phyloP scores from a whole-genome alignment of 768 basidiomycete species.

The Pholiota microspora region DNA sequence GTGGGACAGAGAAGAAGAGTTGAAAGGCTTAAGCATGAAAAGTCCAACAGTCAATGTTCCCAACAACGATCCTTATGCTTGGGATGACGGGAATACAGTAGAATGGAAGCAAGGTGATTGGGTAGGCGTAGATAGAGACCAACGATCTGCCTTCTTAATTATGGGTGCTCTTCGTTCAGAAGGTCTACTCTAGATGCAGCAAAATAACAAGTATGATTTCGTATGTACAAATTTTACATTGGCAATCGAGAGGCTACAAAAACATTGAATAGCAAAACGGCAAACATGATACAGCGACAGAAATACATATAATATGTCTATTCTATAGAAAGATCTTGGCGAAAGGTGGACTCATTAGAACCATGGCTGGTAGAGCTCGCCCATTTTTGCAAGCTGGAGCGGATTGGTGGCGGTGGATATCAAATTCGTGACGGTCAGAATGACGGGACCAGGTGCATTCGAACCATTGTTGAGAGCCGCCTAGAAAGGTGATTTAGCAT shows the following conservation, averaged over 20 bases:
- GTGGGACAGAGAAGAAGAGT: constrained; percentile 71
- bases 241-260: no score
- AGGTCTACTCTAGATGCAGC: constrained; percentile 50
- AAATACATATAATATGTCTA: constrained; percentile 8
- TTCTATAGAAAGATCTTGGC: not conserved
- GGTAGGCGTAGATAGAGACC: constrained; percentile 76
- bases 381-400: constrained; percentile 79
- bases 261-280: no score
- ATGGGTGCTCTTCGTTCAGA: constrained; percentile 75
- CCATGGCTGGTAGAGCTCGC: constrained; percentile 85
- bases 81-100: constrained; percentile 54
- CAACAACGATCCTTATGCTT: constrained; percentile 58
- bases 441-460: constrained; percentile 49
- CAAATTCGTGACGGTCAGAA: constrained; percentile 80
- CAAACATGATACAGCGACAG: constrained; percentile 9
- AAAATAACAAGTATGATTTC: no score
- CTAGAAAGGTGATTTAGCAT: constrained; percentile 15
- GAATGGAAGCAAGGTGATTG: constrained; percentile 61
- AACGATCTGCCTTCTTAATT: constrained; percentile 76
- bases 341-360: constrained; percentile 42
- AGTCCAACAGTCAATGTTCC: constrained; percentile 9
- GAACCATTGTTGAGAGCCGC: constrained; percentile 36
- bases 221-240: not conserved
- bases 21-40: constrained; percentile 24
- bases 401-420: constrained; percentile 88